Base-by-base conservation (phyloP, 148 eudicot species). In the Salicornia ramosissima region DNA sequence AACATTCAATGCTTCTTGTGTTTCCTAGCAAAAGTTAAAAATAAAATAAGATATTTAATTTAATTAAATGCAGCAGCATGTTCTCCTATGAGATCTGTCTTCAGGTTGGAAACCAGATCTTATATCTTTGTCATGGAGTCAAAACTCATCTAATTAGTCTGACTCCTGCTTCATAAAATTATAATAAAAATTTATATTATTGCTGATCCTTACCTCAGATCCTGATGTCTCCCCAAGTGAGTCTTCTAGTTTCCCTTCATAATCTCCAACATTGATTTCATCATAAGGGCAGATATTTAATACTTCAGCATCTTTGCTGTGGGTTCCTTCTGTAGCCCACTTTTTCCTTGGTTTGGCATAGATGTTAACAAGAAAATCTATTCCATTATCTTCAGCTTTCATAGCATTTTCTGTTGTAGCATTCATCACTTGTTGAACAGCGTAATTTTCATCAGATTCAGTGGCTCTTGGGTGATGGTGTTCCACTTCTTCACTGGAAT, bases 341-440 rank as follows among this genome's bases (percentile, higher is more conserved):
- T 69, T 76, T 47, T 61, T 72, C 30, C 74, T 78, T 21, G 79
- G 70, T 29, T 80, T 67, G 29, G 68, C 77, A 66, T 64, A 78
- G 60, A 75, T 40, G 57, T 76, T 65, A 43, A 68, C 54, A 30
- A 68, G 59, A 26, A 42, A 67, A 45, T 75, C 82, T 40, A 49
- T 52, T 28, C 68, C 68, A 34, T 59, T 54, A 39, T 83, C 75
- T 50, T 81, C 65, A 15, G 31, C 77, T 70, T 57, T 65, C 12
- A 29, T 18, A 63, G 29, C 34, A 50, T 65, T 59, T 54, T 13
- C 63, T 42, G 49, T 59, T 29, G 56, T 73, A 53, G 45, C 63
- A 72, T 70, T 70, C 65, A 59, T 24, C 28, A 54, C 70, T 64
- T 75, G 59, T 46, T 74, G 68, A 16, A 31, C 39, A 54, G 43